These are phyloP conservation scores for Dactylellina leptospora DNA, from an alignment of 2,329 filamentous ascomycete species.

Conservation along the genomic window DNA sequence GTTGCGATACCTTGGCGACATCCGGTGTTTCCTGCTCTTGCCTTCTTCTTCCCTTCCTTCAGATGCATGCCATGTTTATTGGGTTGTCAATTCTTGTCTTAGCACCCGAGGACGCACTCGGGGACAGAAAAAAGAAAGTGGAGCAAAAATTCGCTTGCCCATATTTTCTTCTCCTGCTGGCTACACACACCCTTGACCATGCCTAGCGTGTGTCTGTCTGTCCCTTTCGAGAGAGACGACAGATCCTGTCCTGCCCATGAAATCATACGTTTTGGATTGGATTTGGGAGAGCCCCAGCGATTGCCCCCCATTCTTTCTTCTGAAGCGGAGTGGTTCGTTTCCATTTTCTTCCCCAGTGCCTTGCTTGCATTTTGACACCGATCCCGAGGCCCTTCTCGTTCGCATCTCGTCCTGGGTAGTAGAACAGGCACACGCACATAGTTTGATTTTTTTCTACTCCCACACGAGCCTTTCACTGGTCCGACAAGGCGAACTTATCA, in stretches of 20 bases:
- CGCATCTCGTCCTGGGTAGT: too few species aligned
- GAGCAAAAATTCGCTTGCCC: slow-evolving; percentile 52
- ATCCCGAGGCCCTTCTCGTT: neutral
- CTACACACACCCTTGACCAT: slow-evolving; percentile 42
- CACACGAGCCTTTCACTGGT: too few species aligned
- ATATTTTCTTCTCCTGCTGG: slow-evolving; percentile 34
- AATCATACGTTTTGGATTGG: slow-evolving; percentile 17
- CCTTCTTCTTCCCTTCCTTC: slow-evolving; percentile 12
- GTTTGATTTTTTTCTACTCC: slow-evolving; percentile 1
- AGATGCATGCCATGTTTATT: slow-evolving; percentile 39
- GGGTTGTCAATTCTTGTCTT: slow-evolving; percentile 52
- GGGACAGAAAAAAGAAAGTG: slow-evolving; percentile 37
- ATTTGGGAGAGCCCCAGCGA: neutral
- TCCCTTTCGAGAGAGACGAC: slow-evolving; percentile 43
- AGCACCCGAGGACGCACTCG: slow-evolving; percentile 49
- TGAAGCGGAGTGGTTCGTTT: too few species aligned
- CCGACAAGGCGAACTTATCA: slow-evolving; percentile 6
- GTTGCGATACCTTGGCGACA: slow-evolving; percentile 24
- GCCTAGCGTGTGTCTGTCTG: slow-evolving; percentile 33
- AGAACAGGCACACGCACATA: too few species aligned
- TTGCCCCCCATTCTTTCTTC: neutral
- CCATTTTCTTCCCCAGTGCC: slow-evolving; percentile 4
- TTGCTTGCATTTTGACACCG: neutral
- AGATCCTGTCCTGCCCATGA: slow-evolving; percentile 39
- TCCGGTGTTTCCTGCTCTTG: slow-evolving; percentile 29